phyloP scores from a whole-genome alignment of 108 stramenopile species.

The Nitzschia palea region DNA sequence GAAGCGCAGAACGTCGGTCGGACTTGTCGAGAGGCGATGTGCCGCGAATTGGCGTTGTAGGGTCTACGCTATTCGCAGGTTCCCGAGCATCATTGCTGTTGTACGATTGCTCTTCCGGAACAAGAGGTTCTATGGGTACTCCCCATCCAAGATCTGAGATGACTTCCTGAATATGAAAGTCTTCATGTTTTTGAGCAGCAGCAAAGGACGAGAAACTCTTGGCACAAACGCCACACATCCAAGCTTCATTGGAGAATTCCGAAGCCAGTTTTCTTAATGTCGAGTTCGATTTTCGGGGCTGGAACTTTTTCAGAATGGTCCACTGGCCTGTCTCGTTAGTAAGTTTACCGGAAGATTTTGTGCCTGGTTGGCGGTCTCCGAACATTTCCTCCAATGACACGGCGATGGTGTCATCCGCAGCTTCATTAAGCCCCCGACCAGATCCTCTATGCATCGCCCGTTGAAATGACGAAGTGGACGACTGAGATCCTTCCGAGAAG shows the following conservation, averaged over 20 bases:
- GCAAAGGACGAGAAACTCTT: constrained; percentile 55
- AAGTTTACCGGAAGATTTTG: no score
- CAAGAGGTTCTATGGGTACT: no score
- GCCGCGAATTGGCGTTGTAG: no score
- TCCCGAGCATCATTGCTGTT: no score
- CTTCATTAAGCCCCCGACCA: background rate
- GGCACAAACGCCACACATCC: constrained; percentile 77
- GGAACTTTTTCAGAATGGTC: background rate
- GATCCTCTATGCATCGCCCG: constrained; percentile 20
- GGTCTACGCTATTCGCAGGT: no score
- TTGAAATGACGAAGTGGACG: constrained; percentile 24
- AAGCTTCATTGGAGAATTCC: constrained; percentile 43
- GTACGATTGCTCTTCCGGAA: no score
- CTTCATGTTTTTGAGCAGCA: constrained; percentile 63
- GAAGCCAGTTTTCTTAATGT: background rate
- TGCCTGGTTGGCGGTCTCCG: no score
- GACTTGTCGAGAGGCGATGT: no score
- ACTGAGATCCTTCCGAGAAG: constrained; percentile 7
- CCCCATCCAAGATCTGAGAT: constrained; percentile 35
- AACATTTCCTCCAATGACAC: no score
- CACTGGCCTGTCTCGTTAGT: constrained; percentile 4
- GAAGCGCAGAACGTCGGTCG: no score
- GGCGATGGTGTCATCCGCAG: background rate
- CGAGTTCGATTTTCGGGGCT: background rate
- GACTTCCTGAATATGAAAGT: constrained; percentile 49